Evolutionary conservation across 2,329 filamentous ascomycete species (phyloP).

Genomic region (Amylocarpus encephaloides): DNA sequence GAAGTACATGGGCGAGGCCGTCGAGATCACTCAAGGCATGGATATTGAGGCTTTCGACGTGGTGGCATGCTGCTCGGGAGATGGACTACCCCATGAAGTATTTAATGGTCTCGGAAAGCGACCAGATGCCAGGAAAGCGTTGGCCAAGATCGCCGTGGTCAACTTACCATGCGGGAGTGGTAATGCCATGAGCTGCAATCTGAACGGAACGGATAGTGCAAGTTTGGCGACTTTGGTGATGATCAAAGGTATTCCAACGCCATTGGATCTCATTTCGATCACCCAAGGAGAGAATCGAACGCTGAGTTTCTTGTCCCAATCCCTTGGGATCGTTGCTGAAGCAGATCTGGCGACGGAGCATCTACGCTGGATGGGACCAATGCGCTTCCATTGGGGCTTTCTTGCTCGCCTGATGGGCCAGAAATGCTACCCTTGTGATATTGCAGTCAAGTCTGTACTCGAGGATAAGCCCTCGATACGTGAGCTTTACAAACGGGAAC

Average conservation of each 20-base stretch:
- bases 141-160: conserved; percentile 71
- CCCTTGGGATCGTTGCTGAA: conserved; percentile 85
- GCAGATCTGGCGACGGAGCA: conserved; percentile 84
- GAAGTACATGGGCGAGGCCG: conserved; percentile 66
- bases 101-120: conserved; percentile 86
- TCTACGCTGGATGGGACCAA: conserved; percentile 84
- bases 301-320: conserved; percentile 86
- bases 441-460: conserved; percentile 78
- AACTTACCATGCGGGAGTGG: conserved; percentile 90
- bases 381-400: conserved; percentile 80
- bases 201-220: conserved; percentile 72
- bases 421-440: conserved; percentile 79
- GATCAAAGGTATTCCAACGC: conserved; percentile 79
- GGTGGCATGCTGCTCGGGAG: conserved; percentile 82
- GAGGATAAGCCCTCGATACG: conserved; percentile 69
- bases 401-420: conserved; percentile 69
- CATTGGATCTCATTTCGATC: conserved; percentile 79
- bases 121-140: conserved; percentile 64
- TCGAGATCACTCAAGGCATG: conserved; percentile 66
- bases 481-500: conserved; percentile 58
- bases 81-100: conserved; percentile 86
- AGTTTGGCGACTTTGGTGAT: conserved; percentile 74
- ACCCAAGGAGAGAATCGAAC: conserved; percentile 71
- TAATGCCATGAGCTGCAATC: conserved; percentile 87
- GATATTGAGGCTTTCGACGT: conserved; percentile 79